Conservation (phyloP, 2,329 filamentous ascomycete species). For the Colletotrichum incanum region DNA sequence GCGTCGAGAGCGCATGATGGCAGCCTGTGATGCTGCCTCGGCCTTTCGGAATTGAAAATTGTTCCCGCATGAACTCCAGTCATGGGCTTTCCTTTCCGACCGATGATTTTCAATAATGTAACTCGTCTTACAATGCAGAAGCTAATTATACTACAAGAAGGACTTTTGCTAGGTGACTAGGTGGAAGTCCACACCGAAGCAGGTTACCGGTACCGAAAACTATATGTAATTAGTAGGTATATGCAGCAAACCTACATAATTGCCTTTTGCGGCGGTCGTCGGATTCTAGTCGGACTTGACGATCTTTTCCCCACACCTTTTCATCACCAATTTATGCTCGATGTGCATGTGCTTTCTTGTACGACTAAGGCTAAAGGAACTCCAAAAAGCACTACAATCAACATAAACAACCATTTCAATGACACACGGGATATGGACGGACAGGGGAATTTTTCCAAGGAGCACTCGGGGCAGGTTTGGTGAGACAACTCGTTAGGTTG, state of each 20-base stretch:
- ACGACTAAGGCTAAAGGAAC: no score
- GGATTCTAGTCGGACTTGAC: neutral
- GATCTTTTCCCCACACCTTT: constrained; percentile 14
- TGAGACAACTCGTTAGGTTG: neutral
- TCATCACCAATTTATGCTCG: neutral
- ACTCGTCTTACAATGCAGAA: no score
- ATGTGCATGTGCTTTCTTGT: neutral
- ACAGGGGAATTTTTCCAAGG: constrained; percentile 4
- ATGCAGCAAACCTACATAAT: neutral
- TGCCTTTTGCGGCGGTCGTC: neutral
- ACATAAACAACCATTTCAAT: neutral
- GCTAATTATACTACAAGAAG: no score
- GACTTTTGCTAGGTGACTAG: no score
- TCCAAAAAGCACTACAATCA: neutral
- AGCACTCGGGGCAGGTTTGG: constrained; percentile 36
- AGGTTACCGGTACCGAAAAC: no score
- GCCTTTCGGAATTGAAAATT: no score
- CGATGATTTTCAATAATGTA: no score
- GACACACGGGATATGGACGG: constrained; percentile 13
- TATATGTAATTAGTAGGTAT: constrained; percentile 2
- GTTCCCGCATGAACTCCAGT: no score
- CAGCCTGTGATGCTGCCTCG: no score
- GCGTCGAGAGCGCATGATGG: no score
- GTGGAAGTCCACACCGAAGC: no score
- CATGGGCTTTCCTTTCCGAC: no score